A percentile compares a stretch with the other conserved stretches of the same genome.
phyloP scores from a whole-genome alignment of 1,284 basidiomycete genomes.

The Ustilago cynodontis region DNA sequence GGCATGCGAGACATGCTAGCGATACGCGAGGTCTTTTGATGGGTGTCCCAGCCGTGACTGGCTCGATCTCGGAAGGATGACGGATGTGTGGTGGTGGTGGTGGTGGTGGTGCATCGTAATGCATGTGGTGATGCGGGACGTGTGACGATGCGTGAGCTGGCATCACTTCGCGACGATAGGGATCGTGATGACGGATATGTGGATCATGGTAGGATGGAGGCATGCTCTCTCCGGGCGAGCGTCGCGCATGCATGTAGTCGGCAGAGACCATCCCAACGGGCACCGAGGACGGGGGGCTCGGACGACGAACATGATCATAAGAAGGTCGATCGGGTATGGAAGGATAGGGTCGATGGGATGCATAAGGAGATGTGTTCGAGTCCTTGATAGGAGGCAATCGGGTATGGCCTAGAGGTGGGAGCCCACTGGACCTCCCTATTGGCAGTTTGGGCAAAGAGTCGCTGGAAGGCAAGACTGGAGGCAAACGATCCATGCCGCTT shows the following conservation, averaged over 20 bases:
- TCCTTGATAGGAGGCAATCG: slow-evolving; percentile 41
- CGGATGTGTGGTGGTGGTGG: slow-evolving; percentile 16
- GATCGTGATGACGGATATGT: slow-evolving; percentile 22
- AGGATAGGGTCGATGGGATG: slow-evolving; percentile 26
- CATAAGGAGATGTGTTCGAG: slow-evolving; percentile 7
- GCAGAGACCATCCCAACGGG: slow-evolving; percentile 45
- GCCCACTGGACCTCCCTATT: slow-evolving; percentile 13
- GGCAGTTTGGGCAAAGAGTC: slow-evolving; percentile 22
- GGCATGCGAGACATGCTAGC: slow-evolving; percentile 46
- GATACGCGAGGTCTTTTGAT: slow-evolving; percentile 56
- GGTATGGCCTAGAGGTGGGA: slow-evolving; percentile 7
- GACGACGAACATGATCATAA: slow-evolving; percentile 19
- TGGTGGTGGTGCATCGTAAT: slow-evolving; percentile 15
- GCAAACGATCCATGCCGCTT: slow-evolving; percentile 23
- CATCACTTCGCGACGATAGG: slow-evolving; percentile 23
- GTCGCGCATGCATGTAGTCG: slow-evolving; percentile 26
- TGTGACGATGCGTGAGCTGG: slow-evolving; percentile 22
- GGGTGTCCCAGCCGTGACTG: slow-evolving; percentile 18
- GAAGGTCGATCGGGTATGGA: slow-evolving; percentile 16
- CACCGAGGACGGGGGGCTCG: slow-evolving; percentile 17
- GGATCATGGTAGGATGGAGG: slow-evolving; percentile 10
- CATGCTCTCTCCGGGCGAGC: slow-evolving; percentile 24
- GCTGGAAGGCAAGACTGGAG: slow-evolving; percentile 28
- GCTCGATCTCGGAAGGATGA: slow-evolving; percentile 17
- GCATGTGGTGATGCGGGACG: slow-evolving; percentile 25